Evolutionary conservation across 1,284 basidiomycete genomes (phyloP), one percentile per base, ranked within the genome.

Genomic region (Inonotus hispidus): DNA sequence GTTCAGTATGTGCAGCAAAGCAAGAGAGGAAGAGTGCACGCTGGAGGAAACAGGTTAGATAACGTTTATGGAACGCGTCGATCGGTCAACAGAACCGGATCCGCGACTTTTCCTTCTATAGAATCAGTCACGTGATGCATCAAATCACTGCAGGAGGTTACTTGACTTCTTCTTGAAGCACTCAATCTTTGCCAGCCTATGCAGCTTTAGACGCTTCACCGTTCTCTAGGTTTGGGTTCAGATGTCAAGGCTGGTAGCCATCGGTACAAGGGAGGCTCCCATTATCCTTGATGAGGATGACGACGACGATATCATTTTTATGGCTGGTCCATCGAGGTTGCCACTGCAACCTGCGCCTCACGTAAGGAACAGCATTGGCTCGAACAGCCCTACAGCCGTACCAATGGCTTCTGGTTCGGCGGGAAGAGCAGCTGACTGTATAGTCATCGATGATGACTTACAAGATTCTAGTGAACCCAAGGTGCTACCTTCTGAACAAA

Each of bases 221-320:
- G n/a, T n/a, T n/a, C n/a, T n/a, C n/a, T n/a, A n/a, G n/a, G n/a
- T n/a, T n/a, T n/a, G n/a, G n/a, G 32, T 32, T 8, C 16, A 43
- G 46, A 49, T 49, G 46, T 16, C 50, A 10, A 35, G 5, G 11
- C 25, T 27, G 27, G 32, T 52, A 27, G 8, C 32, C 11, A 16
- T 16, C 3, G 50, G 50, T 13, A 57, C 49, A 35, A 43, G 23
- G 57, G 47, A 53, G 14, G 41, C 29, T 21, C 52, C 27, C 23
- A 49, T 52, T 21, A 35, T 46, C 25, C 45, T 50, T 32, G 43
- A 35, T 43, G 60, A 56, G 6, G 55, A 56, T 13, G 55, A 56
- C 10, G 55, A 56, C 25, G 55, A 56, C 21, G 27, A 45, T 11
- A 27, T 45, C 43, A 56, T 25, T 27, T 46, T 16, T 56, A 21